Evolutionary conservation across 345 rosid genomes (phyloP), one percentile per base, ranked within the genome.

Genomic region (Populus deltoides): DNA sequence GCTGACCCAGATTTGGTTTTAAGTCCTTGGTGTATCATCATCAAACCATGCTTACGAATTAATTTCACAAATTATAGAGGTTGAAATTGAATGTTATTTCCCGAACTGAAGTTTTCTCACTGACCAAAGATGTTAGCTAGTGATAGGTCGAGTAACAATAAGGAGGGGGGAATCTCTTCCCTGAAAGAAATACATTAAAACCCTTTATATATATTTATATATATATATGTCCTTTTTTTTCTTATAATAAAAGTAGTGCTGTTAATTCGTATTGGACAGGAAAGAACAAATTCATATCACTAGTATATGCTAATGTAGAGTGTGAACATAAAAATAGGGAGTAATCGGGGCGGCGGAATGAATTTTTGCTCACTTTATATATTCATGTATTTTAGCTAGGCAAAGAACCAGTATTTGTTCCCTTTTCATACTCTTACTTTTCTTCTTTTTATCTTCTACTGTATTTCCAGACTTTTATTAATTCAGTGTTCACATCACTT

Each of bases 1-100:
- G 89, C 86, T 78, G 84, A 22, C 13, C 29, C 9, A 57, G 38
- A 27, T 75, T 38, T 75, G 33, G 66, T 35, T 72, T 33, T 36
- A 79, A 53, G 77, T 53, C 53, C 72, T 53, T 49, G 71, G 66
- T 78, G 9, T 18, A 67, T 55, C 77, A 73, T 41, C 59, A 73
- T 8, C 70, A 71, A 29, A 2, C 35, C 65, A 76, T 33, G 18
- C 68, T 29, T 33, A 6, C 18, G 3, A 8, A 51, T 20, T 47
- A 17, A 51, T 20, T 47, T 57, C 63, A 57, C 27, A 10, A 57
- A n/a, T 10, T 10, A n/a, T n/a, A 2, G 11, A 3, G 24, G 63
- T n/a, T 2, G 63, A 10, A n/a, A 57, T 47, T 47, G 53, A 47
- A 15, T 15, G 53, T 15, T 47, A 47, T 47, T 47, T 15, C 6